Conservation (phyloP, 768 basidiomycete genomes). For the Rhodotorula taiwanensis region DNA sequence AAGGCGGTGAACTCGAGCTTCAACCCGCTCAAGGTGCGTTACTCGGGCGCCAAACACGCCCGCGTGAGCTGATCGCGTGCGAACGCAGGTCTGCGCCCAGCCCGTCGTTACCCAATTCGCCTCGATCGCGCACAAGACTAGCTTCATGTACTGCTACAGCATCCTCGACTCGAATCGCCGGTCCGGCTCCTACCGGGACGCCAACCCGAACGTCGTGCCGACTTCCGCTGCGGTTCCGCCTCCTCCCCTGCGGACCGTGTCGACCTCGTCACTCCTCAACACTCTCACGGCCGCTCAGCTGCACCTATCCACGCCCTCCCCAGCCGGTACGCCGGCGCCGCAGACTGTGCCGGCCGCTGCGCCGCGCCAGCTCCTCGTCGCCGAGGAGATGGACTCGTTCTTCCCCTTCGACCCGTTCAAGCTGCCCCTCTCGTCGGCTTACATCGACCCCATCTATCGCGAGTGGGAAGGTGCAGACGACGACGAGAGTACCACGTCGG, state of each 20-base stretch:
- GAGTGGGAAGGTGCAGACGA: constrained; percentile 83
- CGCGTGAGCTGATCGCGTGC: too few relatives aligned
- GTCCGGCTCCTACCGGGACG: constrained; percentile 41
- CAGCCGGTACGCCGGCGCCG: constrained; percentile 2
- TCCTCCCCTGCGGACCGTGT: constrained; percentile 30
- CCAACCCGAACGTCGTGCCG: constrained; percentile 6
- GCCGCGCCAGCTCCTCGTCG: constrained; percentile 32
- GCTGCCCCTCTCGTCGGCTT: constrained; percentile 67
- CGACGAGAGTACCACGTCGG: constrained; percentile 52
- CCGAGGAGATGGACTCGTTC: constrained; percentile 64
- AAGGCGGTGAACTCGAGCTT: constrained; percentile 70
- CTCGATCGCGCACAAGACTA: constrained; percentile 78
- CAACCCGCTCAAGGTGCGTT: constrained; percentile 76
- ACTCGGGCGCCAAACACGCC: too few relatives aligned
- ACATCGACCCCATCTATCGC: constrained; percentile 75
- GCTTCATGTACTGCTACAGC: constrained; percentile 88
- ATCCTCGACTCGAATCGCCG: constrained; percentile 84
- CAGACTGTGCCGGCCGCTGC: background rate
- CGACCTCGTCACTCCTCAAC: constrained; percentile 27
- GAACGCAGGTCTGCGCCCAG: constrained; percentile 69
- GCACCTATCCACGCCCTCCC: constrained; percentile 12
- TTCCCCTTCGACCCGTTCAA: constrained; percentile 98
- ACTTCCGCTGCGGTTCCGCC: constrained; percentile 1
- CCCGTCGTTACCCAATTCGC: constrained; percentile 92
- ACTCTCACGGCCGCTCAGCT: constrained; percentile 20